Conservation (phyloP, 2,329 filamentous ascomycete genomes). For the Aspergillus bombycis region DNA sequence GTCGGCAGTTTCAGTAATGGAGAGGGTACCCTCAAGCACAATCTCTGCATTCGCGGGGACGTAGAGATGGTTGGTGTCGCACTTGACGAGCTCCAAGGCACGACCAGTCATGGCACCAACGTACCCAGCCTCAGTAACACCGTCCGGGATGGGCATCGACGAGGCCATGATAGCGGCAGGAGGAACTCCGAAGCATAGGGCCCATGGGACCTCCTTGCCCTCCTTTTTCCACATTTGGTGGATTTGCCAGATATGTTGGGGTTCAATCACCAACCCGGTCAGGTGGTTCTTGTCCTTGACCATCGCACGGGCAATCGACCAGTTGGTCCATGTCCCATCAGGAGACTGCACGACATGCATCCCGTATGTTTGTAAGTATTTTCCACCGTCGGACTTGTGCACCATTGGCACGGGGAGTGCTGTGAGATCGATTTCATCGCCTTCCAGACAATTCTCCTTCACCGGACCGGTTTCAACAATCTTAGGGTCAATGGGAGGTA, state of each 20-base stretch:
- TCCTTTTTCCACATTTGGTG: slow-evolving; percentile 51
- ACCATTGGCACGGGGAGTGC: slow-evolving; percentile 48
- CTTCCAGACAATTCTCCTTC: slow-evolving; percentile 47
- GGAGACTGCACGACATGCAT: slow-evolving; percentile 53
- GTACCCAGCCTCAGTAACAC: slow-evolving; percentile 53
- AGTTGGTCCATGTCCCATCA: slow-evolving; percentile 50
- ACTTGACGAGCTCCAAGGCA: slow-evolving; percentile 54
- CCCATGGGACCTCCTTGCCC: slow-evolving; percentile 53
- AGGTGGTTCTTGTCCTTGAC: slow-evolving; percentile 49
- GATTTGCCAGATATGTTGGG: slow-evolving; percentile 54
- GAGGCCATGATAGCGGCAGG: slow-evolving; percentile 55
- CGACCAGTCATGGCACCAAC: slow-evolving; percentile 51
- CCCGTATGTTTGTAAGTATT: slow-evolving; percentile 56
- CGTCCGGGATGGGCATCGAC: slow-evolving; percentile 54
- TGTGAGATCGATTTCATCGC: slow-evolving; percentile 48
- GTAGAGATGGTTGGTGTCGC: slow-evolving; percentile 53
- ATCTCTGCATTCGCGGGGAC: slow-evolving; percentile 57
- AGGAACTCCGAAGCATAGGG: slow-evolving; percentile 53
- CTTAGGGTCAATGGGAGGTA: slow-evolving; percentile 35
- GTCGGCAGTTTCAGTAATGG: slow-evolving; percentile 44
- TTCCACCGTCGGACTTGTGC: slow-evolving; percentile 52
- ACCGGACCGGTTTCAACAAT: slow-evolving; percentile 43
- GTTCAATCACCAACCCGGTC: slow-evolving; percentile 46
- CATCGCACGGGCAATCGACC: slow-evolving; percentile 49
- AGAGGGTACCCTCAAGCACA: slow-evolving; percentile 55